phyloP scores from a whole-genome alignment of 257 asterid species.

The Rubia yunnanensis region DNA sequence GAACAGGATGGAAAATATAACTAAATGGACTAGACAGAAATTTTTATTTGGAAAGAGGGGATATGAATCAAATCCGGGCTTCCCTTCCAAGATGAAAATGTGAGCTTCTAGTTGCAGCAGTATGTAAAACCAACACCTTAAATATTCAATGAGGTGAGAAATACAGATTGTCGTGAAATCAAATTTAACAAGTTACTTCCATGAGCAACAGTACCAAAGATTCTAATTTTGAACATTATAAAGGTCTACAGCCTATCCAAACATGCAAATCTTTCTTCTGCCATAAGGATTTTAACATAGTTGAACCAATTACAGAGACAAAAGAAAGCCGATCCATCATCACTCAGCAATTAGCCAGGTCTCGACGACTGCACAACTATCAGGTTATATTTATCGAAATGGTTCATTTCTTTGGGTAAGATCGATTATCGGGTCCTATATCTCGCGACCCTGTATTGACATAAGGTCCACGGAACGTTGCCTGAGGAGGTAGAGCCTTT shows the following conservation, averaged over 20 bases:
- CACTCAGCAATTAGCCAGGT: background rate
- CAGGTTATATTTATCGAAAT: background rate
- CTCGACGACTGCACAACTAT: background rate
- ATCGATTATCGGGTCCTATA: conserved; percentile 68
- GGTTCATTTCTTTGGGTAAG: conserved; percentile 53
- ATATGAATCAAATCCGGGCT: no score
- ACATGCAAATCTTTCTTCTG: background rate
- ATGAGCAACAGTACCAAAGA: background rate
- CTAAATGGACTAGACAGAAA: background rate
- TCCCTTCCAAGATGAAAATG: background rate
- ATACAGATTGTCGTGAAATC: background rate
- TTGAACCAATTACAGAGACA: background rate
- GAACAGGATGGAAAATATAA: no score
- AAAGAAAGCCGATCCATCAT: background rate
- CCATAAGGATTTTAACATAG: background rate
- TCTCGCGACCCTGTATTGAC: conserved; percentile 93
- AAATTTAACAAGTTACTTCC: no score
- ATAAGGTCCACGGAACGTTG: conserved; percentile 93
- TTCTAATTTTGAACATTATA: background rate
- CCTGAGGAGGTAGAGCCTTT: conserved; percentile 91
- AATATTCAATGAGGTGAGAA: background rate
- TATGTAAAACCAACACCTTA: no score
- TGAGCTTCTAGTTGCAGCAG: background rate
- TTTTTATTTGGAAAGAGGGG: no score
- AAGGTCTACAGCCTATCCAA: background rate